Evolutionary conservation across 208 protist genomes (phyloP).

Genomic region (Trypanosoma congolense): DNA sequence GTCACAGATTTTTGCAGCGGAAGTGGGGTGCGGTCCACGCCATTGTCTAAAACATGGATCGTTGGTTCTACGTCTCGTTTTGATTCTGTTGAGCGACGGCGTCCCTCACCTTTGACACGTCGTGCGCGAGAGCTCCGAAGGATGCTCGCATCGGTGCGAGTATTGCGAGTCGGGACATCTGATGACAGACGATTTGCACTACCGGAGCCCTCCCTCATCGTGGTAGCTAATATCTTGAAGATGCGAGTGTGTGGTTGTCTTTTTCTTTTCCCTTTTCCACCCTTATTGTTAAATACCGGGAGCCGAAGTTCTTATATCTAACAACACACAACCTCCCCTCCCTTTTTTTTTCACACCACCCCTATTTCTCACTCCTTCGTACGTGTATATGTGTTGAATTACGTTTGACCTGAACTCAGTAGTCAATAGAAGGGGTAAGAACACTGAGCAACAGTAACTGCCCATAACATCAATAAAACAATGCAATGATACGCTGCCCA

Average conservation of each 20-base stretch:
- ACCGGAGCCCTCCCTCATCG: not conserved
- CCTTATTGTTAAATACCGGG: no score
- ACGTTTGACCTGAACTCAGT: no score
- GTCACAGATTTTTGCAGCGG: slow-evolving; percentile 50
- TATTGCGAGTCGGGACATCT: not conserved
- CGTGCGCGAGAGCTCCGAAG: slow-evolving; percentile 8
- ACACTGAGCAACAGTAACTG: no score
- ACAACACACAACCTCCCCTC: not conserved
- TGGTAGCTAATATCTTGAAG: not conserved
- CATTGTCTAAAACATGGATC: slow-evolving; percentile 81
- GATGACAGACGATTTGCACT: not conserved
- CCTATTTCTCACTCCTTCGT: no score
- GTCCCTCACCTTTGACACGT: slow-evolving; percentile 34
- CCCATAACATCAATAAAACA: no score
- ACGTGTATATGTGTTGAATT: no score
- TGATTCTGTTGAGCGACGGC: slow-evolving; percentile 37
- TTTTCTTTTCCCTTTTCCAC: not conserved
- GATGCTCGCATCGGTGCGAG: not conserved
- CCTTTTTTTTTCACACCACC: not conserved
- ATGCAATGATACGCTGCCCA: no score
- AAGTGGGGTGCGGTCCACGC: slow-evolving; percentile 79
- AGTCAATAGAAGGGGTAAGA: no score
- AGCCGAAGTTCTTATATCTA: no score
- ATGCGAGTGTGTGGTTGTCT: not conserved
- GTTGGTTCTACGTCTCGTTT: slow-evolving; percentile 40